A percentile compares a stretch with the other conserved stretches of the same genome.
phyloP scores from a whole-genome alignment of 2,329 filamentous ascomycete genomes.

The Penicillium crustosum region DNA sequence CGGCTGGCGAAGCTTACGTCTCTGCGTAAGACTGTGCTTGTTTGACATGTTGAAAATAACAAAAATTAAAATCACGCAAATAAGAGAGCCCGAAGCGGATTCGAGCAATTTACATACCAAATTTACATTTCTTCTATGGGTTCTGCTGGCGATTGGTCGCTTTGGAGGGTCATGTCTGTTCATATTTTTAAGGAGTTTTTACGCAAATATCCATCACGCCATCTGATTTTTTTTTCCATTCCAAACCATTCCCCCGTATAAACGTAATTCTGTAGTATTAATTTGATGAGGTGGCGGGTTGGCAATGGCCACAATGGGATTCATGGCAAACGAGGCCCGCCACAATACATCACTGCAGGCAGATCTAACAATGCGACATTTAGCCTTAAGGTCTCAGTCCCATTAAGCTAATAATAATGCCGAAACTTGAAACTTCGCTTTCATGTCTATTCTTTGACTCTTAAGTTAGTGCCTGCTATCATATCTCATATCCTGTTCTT shows the following conservation, averaged over 20 bases:
- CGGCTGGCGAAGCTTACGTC: constrained; percentile 33
- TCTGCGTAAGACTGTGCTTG: neutral
- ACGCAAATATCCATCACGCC: constrained; percentile 3
- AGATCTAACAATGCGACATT: neutral
- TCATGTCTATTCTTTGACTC: neutral
- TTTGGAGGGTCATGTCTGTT: neutral
- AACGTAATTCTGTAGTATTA: neutral
- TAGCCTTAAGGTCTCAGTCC: neutral
- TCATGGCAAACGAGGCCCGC: neutral
- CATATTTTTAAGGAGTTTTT: neutral
- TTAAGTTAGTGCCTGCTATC: neutral
- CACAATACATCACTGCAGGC: neutral
- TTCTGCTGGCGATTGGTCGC: neutral
- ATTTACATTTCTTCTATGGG: neutral
- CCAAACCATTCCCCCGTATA: neutral
- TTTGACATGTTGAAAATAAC: neutral
- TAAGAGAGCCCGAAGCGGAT: neutral
- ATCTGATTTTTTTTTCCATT: neutral
- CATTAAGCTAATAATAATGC: neutral
- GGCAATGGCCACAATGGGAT: neutral
- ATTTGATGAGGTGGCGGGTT: neutral
- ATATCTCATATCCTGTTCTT: neutral
- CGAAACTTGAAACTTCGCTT: neutral
- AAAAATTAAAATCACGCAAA: neutral
- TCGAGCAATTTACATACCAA: neutral